phyloP scores from a whole-genome alignment of 73 alveolate species.

The Paramecium caudatum region DNA sequence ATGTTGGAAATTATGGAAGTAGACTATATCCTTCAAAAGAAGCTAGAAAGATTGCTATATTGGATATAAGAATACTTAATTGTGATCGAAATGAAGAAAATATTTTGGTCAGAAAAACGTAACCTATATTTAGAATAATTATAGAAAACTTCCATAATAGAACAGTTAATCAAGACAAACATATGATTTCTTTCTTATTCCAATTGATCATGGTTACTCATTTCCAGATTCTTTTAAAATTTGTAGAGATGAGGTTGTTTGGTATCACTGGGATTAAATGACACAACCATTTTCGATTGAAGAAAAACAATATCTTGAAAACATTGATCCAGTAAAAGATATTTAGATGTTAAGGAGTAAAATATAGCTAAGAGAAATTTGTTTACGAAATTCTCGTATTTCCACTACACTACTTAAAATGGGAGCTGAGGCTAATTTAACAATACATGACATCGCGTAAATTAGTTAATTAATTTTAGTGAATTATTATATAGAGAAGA shows the following conservation, averaged over 20 bases:
- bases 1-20: conserved; percentile 92
- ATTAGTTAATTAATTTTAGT: background rate
- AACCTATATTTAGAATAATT: conserved; percentile 33
- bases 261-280: conserved; percentile 98
- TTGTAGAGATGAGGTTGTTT: conserved; percentile 93
- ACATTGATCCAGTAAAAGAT: conserved; percentile 89
- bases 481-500: conserved; percentile 73
- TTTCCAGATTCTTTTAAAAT: conserved; percentile 96
- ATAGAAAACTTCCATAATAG: conserved; percentile 37
- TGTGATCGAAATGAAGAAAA: conserved; percentile 98
- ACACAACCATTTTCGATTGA: conserved; percentile 85
- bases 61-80: conserved; percentile 95
- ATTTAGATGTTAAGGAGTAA: conserved; percentile 85
- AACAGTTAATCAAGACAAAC: conserved; percentile 71
- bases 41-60: conserved; percentile 96
- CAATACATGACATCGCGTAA: conserved; percentile 89
- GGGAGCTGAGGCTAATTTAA: conserved; percentile 93
- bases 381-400: conserved; percentile 95
- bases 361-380: conserved; percentile 92
- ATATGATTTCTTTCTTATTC: conserved; percentile 88
- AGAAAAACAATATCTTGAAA: conserved; percentile 86
- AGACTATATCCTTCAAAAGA: conserved; percentile 89
- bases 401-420: conserved; percentile 90
- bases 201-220: conserved; percentile 97
- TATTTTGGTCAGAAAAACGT: conserved; percentile 90